These are phyloP conservation scores for Botryotinia convoluta DNA, from an alignment of 2,329 filamentous ascomycete species.

Conservation along the genomic window DNA sequence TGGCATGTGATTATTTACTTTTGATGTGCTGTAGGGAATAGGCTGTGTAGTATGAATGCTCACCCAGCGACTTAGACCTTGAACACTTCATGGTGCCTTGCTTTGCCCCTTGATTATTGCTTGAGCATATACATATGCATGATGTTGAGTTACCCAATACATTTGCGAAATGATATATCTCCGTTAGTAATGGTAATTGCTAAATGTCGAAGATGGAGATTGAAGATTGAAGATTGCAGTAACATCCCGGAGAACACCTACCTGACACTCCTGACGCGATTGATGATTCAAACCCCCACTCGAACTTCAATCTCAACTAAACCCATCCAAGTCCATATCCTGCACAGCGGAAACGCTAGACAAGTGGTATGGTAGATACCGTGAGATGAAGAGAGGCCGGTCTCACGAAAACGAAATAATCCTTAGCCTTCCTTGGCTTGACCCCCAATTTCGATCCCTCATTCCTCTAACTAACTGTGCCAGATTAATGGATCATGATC, in stretches of 20 bases:
- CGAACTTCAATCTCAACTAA: background rate
- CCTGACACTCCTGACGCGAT: conserved; percentile 15
- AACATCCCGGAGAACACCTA: conserved; percentile 10
- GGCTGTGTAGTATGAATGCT: background rate
- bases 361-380: conserved; percentile 3
- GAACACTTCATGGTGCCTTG: conserved; percentile 19
- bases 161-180: conserved; percentile 11
- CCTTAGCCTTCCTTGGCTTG: conserved; percentile 12
- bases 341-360: conserved; percentile 13
- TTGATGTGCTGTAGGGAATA: conserved; percentile 1
- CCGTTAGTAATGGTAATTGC: conserved; percentile 6
- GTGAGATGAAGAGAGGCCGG: background rate
- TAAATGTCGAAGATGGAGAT: background rate
- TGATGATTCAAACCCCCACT: conserved; percentile 15
- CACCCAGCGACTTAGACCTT: conserved; percentile 12
- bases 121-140: background rate
- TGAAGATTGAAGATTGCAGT: conserved; percentile 7
- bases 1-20: conserved; percentile 14
- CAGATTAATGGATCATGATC: background rate
- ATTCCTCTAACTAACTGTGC: background rate
- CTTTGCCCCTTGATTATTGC: background rate
- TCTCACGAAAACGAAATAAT: conserved; percentile 19
- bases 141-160: background rate
- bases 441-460: conserved; percentile 2
- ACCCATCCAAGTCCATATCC: background rate